These are phyloP conservation scores for Backusella mclennaniae DNA, from an alignment of 192 early-diverging fungal species.

Conservation along the genomic window DNA sequence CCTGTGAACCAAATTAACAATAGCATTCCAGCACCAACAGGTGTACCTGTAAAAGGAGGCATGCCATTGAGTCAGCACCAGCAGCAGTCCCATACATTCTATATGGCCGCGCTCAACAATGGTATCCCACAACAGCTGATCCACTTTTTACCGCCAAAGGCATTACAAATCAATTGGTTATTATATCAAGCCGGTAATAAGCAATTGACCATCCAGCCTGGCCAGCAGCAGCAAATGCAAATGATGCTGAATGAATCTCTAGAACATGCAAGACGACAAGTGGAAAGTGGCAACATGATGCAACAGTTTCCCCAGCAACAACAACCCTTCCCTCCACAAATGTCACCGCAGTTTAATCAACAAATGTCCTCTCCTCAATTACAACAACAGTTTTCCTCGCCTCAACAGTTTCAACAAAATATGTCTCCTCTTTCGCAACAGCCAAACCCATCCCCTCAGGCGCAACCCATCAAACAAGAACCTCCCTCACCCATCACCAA, in stretches of 20 bases:
- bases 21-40: neutral
- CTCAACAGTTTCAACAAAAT: neutral
- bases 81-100: constrained; percentile 19
- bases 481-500: neutral
- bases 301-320: neutral
- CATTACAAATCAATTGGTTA: constrained; percentile 31
- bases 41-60: constrained; percentile 9
- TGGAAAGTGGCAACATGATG: neutral
- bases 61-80: constrained; percentile 11
- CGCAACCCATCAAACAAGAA: constrained; percentile 9
- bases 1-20: neutral
- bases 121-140: constrained; percentile 30
- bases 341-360: neutral
- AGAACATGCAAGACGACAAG: constrained; percentile 4
- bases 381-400: neutral
- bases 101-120: constrained; percentile 24
- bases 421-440: neutral
- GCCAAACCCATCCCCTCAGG: constrained; percentile 3
- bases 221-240: constrained; percentile 33
- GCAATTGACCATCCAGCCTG: constrained; percentile 1
- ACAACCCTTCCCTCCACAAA: constrained; percentile 1
- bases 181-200: constrained; percentile 26
- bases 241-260: constrained; percentile 23
- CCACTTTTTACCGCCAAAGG: constrained; percentile 19
- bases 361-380: neutral